Conservation (phyloP, 371 early-diverging fungal genomes). For the Haplosporangium sp. region DNA sequence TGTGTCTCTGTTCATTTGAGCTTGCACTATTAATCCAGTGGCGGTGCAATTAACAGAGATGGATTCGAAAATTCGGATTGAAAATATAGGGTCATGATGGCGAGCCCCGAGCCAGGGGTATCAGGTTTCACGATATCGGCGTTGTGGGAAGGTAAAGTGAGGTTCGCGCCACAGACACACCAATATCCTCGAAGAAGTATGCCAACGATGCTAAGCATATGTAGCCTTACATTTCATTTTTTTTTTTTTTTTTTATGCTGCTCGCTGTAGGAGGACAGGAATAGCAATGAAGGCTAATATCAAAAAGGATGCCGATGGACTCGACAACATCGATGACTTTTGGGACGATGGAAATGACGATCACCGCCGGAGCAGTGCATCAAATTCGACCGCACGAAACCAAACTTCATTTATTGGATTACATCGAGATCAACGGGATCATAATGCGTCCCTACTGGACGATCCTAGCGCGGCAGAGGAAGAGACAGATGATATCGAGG, state of each 20-base stretch:
- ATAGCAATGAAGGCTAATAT: slow-evolving; percentile 13
- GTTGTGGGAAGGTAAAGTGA: slow-evolving; percentile 17
- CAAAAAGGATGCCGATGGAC: slow-evolving; percentile 33
- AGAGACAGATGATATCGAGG: neutral
- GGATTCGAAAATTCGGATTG: too few relatives aligned
- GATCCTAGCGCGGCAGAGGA: too few relatives aligned
- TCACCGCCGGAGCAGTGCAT: neutral
- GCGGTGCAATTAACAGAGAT: too few relatives aligned
- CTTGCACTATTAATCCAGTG: too few relatives aligned
- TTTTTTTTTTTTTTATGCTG: neutral
- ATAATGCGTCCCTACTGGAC: neutral
- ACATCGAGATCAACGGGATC: neutral
- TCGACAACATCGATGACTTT: slow-evolving; percentile 35
- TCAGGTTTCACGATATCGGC: slow-evolving; percentile 15
- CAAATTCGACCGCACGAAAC: neutral
- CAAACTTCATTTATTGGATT: neutral
- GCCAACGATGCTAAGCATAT: neutral
- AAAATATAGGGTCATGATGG: too few relatives aligned
- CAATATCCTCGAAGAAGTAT: too few relatives aligned
- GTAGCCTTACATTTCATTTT: neutral
- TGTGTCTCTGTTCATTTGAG: too few relatives aligned
- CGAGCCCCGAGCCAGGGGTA: neutral
- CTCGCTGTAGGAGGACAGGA: slow-evolving; percentile 18
- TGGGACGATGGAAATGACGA: slow-evolving; percentile 16
- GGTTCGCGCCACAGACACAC: too few relatives aligned